Conservation (phyloP, 2,329 filamentous ascomycete species). For the Alternaria hordeiaustralica region DNA sequence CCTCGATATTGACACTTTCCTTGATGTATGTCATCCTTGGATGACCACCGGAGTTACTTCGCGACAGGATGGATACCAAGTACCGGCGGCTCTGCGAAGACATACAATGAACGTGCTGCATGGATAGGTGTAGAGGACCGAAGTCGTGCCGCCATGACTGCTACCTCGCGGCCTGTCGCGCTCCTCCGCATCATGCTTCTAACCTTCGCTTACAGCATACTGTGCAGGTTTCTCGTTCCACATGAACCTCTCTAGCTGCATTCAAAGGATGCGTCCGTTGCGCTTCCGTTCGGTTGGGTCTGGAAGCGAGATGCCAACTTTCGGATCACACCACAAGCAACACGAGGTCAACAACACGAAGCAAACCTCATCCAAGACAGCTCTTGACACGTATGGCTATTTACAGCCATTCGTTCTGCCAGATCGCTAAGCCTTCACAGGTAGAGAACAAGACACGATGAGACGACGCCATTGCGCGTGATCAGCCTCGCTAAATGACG, state of each 20-base stretch:
- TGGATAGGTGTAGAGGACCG: not conserved
- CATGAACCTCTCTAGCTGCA: not conserved
- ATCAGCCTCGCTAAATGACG: not conserved
- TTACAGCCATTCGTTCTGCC: not conserved
- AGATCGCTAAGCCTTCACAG: not conserved
- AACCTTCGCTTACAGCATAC: not conserved
- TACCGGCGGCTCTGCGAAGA: conserved; percentile 26
- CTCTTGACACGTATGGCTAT: not conserved
- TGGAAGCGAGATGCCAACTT: not conserved
- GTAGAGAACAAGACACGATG: not conserved
- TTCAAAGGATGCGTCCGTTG: not conserved
- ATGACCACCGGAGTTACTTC: conserved; percentile 9
- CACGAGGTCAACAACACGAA: no score
- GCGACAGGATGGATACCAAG: conserved; percentile 18
- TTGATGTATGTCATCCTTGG: conserved; percentile 25
- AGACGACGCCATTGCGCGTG: not conserved
- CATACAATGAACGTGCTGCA: not conserved
- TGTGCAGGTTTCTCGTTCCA: not conserved
- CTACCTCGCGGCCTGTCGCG: not conserved
- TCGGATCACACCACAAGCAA: not conserved
- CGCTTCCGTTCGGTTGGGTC: not conserved
- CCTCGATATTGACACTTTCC: conserved; percentile 22
- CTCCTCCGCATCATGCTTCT: not conserved
- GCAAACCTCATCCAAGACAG: not conserved
- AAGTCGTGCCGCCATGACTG: not conserved